A percentile compares a stretch with the other conserved stretches of the same genome.
Evolutionary conservation across 306 rosid genomes (phyloP).

Genomic region (Dryas alaskensis): DNA sequence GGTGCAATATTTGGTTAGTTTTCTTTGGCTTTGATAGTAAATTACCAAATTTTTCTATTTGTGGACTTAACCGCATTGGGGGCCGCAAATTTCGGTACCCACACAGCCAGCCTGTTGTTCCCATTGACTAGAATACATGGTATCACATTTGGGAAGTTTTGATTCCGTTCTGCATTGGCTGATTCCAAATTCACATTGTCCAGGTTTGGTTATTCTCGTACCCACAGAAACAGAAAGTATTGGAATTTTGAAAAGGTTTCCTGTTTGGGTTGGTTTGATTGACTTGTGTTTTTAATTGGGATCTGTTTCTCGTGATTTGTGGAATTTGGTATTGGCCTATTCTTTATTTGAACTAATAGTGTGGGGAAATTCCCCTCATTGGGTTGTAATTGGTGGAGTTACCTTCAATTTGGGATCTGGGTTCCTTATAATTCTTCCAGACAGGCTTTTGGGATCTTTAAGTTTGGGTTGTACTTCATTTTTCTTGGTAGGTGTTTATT

Average conservation of each 20-base stretch:
- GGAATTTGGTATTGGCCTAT: slow-evolving; percentile 21
- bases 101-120: slow-evolving; percentile 1
- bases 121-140: not conserved
- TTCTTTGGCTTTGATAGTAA: slow-evolving; percentile 21
- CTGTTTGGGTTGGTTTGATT: not conserved
- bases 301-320: slow-evolving; percentile 5
- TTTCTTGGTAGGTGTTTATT: slow-evolving; percentile 2
- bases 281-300: not conserved
- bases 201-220: not conserved
- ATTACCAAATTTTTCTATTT: slow-evolving; percentile 7
- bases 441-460: not conserved
- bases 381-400: not conserved
- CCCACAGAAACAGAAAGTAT: not conserved
- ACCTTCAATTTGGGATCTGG: slow-evolving; percentile 11
- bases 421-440: slow-evolving; percentile 11
- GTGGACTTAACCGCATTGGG: slow-evolving; percentile 24
- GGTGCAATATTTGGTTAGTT: slow-evolving; percentile 1
- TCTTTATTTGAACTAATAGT: not conserved
- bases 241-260: not conserved
- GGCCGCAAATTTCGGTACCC: slow-evolving; percentile 9
- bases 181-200: slow-evolving; percentile 15
- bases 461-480: not conserved
- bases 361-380: slow-evolving; percentile 1
- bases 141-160: slow-evolving; percentile 9
- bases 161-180: slow-evolving; percentile 18